Base-by-base conservation (phyloP, 495 filamentous ascomycete species). In the Lichenothelia convexa region DNA sequence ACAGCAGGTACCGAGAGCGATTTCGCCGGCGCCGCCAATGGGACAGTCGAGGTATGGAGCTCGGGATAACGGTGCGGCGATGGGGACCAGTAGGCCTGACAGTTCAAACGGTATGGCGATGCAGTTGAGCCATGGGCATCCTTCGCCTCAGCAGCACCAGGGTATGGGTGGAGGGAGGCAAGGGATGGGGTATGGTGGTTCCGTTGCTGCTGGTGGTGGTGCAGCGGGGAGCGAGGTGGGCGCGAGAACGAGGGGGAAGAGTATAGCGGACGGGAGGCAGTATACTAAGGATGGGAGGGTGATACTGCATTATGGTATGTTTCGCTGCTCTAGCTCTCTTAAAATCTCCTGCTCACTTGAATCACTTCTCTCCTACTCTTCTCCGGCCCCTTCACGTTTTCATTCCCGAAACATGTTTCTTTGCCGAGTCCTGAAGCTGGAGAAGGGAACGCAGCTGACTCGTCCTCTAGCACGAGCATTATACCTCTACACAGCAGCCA, bases 401-500 rank as follows among this genome's bases (percentile, higher is more conserved):
- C 7, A 7, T 34, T 23, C 23, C 23, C 1, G 8, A n/a, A 24
- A 49, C 30, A 18, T 7, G 0, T 21, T 13, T 15, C 35, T 5
- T n/a, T n/a, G n/a, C n/a, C n/a, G n/a, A n/a, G n/a, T n/a, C 13
- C 31, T 23, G 6, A 7, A 29, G 30, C 15, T 29, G 7, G 24
- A 27, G 32, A 17, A 5, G 26, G 40, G 37, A 32, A 29, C 34
- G 5, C 16, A 21, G 43, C 44, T 45, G 29, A 52, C 41, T n/a
- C n/a, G n/a, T 22, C 21, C 23, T 34, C 26, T 44, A 97, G 89
- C 91, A 31, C 78, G 84, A 36, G 84, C 91, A 32, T 63, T 93
- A 62, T 99, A 95, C 58, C 73, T 79, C 62, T 99, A 99, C 58
- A 73, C 75, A 46, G 80, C 89, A 0, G 85, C 81, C 12, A 99